A percentile compares a stretch with the other conserved stretches of the same genome.
Conservation (phyloP, 75 land plant genomes). For the Selaginella tamariscina region DNA sequence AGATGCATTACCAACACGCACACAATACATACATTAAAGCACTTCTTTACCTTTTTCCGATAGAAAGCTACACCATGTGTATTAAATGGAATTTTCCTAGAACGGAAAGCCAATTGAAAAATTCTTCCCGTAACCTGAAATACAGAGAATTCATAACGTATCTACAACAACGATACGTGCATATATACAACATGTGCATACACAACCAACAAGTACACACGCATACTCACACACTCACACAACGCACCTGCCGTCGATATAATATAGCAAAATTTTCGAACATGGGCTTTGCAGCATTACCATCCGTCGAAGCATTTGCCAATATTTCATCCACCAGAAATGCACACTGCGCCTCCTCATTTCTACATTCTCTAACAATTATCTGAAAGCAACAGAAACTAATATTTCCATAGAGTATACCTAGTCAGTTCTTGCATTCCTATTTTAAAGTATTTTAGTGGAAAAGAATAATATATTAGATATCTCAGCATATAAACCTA, state of each 20-base stretch:
- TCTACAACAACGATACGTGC: background rate
- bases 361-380: constrained; percentile 68
- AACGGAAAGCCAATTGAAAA: constrained; percentile 66
- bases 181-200: no score
- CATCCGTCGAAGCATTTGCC: constrained; percentile 29
- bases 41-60: constrained; percentile 67
- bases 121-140: constrained; percentile 72
- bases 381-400: constrained; percentile 47
- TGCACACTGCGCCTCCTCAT: constrained; percentile 88
- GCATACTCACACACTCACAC: background rate
- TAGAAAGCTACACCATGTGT: constrained; percentile 94
- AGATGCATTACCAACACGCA: no score
- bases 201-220: no score
- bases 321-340: constrained; percentile 82
- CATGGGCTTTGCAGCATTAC: constrained; percentile 14
- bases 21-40: no score
- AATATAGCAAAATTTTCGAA: constrained; percentile 67
- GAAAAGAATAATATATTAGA: no score
- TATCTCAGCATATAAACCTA: no score
- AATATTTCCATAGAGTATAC: no score
- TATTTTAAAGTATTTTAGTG: no score
- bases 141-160: background rate
- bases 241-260: constrained; percentile 78
- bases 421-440: no score
- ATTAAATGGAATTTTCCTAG: constrained; percentile 88